These are phyloP conservation scores for Mycena vitilis DNA, from an alignment of 768 basidiomycete genomes.

Conservation along the genomic window DNA sequence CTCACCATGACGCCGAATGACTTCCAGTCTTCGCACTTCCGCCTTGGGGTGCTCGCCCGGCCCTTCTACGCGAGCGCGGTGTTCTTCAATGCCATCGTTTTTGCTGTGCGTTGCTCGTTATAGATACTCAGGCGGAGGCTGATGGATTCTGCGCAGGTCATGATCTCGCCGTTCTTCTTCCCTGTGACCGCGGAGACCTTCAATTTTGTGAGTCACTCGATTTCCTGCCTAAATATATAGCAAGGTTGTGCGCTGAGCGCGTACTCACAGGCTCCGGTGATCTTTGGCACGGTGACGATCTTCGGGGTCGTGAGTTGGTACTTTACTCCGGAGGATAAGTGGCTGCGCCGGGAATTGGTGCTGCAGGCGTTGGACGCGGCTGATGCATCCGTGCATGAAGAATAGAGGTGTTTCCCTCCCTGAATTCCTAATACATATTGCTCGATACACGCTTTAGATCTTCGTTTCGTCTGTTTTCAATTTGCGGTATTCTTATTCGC, in stretches of 20 bases:
- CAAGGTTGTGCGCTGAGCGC: not conserved
- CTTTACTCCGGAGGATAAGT: slow-evolving; percentile 81
- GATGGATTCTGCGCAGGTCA: slow-evolving; percentile 59
- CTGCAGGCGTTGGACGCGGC: slow-evolving; percentile 49
- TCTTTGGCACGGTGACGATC: slow-evolving; percentile 82
- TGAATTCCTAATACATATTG: too few relatives aligned
- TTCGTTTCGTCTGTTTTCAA: too few relatives aligned
- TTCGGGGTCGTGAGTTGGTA: slow-evolving; percentile 84
- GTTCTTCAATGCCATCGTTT: slow-evolving; percentile 79
- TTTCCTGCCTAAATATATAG: not conserved
- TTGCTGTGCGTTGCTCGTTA: slow-evolving; percentile 63
- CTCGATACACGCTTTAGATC: too few relatives aligned
- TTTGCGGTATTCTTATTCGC: too few relatives aligned
- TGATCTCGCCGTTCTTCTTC: slow-evolving; percentile 90
- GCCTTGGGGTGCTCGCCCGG: slow-evolving; percentile 71
- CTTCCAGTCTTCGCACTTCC: slow-evolving; percentile 81
- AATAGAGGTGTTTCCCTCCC: too few relatives aligned
- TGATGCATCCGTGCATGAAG: too few relatives aligned
- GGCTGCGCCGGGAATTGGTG: slow-evolving; percentile 78
- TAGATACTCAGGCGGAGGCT: slow-evolving; percentile 18
- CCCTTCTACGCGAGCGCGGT: slow-evolving; percentile 77
- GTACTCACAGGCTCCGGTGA: slow-evolving; percentile 70
- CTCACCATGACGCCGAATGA: slow-evolving; percentile 81
- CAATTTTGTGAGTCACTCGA: slow-evolving; percentile 86
- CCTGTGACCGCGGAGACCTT: slow-evolving; percentile 81